phyloP scores from a whole-genome alignment of 2,329 filamentous ascomycete genomes.

The Fusarium pseudocircinatum region DNA sequence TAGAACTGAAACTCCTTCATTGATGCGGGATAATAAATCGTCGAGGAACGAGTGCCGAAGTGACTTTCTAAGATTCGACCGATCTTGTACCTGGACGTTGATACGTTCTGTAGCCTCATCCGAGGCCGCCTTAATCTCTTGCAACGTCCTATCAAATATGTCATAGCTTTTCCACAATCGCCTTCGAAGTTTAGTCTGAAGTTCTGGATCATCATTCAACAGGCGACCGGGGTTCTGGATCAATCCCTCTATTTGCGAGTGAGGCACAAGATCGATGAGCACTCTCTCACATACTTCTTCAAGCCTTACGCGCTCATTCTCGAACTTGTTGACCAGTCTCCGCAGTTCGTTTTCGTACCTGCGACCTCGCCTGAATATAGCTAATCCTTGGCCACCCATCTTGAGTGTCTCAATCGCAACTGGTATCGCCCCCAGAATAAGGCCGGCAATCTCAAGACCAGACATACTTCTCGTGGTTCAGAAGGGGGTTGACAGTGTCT shows the following conservation, averaged over 20 bases:
- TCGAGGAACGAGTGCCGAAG: not conserved
- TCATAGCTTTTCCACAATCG: not conserved
- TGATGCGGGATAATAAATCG: not conserved
- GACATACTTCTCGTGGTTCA: not conserved
- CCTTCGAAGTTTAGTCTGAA: not conserved
- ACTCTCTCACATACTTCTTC: accelerated
- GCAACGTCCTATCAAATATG: not conserved
- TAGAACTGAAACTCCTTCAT: not conserved
- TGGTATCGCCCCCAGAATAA: not conserved
- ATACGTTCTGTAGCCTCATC: not conserved
- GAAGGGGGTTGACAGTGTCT: too few species aligned
- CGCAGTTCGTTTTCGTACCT: not conserved
- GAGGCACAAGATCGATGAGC: not conserved
- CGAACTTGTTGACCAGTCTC: accelerated
- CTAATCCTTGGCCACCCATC: not conserved
- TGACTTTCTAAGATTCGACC: not conserved
- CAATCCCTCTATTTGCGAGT: not conserved
- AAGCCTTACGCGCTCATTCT: not conserved
- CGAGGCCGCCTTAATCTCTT: not conserved
- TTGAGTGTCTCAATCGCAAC: not conserved
- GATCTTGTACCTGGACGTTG: not conserved
- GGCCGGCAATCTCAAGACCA: not conserved
- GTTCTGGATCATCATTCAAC: not conserved
- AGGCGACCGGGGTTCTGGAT: not conserved
- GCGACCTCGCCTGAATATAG: accelerated